Evolutionary conservation across 2,329 filamentous ascomycete species (phyloP), one percentile per base, ranked within the genome.

Genomic region (Exophiala viscosa): DNA sequence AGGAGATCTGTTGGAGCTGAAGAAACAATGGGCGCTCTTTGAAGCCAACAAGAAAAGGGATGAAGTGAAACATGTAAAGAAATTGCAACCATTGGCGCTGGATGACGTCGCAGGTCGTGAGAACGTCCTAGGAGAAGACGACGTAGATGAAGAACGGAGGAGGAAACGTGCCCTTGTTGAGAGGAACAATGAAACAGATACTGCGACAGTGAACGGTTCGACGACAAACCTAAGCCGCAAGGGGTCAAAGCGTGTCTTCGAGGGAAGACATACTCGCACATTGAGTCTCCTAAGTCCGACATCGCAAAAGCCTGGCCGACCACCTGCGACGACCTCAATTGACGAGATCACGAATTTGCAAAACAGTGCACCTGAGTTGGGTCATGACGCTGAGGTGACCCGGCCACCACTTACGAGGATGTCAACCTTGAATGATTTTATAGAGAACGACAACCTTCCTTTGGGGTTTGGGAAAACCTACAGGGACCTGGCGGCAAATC

Each of bases 11-110:
- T 75, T 76, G 42, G 80, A 76, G 38, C 76, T 99, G 57, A 97
- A 96, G 76, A 86, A 82, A 64, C 86, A 90, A 69, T 97, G 89
- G 86, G 82, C 88, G 1, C 73, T 77, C 11, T 84, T 90, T 55
- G 90, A 96, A 67, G 84, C 83, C 42, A 80, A 82, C 54, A 89
- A 84, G 71, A 92, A 92, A 71, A 81, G 83, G 53, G 82, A 83
- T 3, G 83, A 90, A 55, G 78, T 82, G 45, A 55, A 51, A 48
- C 55, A 57, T 15, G 51, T 58, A 23, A 60, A 57, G 41, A 54
- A 58, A 33, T 31, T 54, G 15, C 50, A 59, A 33, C 48, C 58
- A 3, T 14, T 60, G 28, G 47, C 54, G 3, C 45, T 59, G 33
- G 54, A 52, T 17, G 58, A 60, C n/a, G 51, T 60, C 17, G 32